Evolutionary conservation across 345 rosid genomes (phyloP).

Genomic region (Gossypioides kirkii): DNA sequence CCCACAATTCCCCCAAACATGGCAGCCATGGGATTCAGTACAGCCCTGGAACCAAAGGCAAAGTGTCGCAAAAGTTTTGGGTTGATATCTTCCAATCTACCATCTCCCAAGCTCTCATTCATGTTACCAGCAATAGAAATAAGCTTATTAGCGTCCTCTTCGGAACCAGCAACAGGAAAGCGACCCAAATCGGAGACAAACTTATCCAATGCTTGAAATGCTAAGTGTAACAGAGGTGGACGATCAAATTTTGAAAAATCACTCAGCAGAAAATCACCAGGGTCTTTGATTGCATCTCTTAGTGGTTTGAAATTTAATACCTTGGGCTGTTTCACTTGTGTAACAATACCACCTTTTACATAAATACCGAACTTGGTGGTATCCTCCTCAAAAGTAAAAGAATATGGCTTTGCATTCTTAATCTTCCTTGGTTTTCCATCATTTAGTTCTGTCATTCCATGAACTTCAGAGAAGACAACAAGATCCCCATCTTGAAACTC

Average conservation of each 20-base stretch:
- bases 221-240: slow-evolving; percentile 86
- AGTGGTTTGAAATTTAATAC: slow-evolving; percentile 77
- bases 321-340: slow-evolving; percentile 91
- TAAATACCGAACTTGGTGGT: slow-evolving; percentile 56
- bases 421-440: slow-evolving; percentile 95
- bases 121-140: slow-evolving; percentile 53
- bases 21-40: slow-evolving; percentile 98
- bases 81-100: slow-evolving; percentile 64
- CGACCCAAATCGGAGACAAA: slow-evolving; percentile 62
- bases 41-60: slow-evolving; percentile 95
- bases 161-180: slow-evolving; percentile 85
- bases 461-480: slow-evolving; percentile 93
- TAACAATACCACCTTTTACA: slow-evolving; percentile 91
- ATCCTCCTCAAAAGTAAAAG: slow-evolving; percentile 89
- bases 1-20: slow-evolving; percentile 99
- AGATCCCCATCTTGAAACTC: slow-evolving; percentile 95
- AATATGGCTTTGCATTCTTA: slow-evolving; percentile 76
- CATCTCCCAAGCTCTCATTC: slow-evolving; percentile 70
- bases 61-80: slow-evolving; percentile 73
- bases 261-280: slow-evolving; percentile 92
- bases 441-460: slow-evolving; percentile 89
- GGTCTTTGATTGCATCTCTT: slow-evolving; percentile 81
- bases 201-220: slow-evolving; percentile 90
- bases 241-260: slow-evolving; percentile 93
- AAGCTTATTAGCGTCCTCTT: slow-evolving; percentile 80